phyloP scores from a whole-genome alignment of 1,139 yeast genomes.

The Sugiyamaella novakii region DNA sequence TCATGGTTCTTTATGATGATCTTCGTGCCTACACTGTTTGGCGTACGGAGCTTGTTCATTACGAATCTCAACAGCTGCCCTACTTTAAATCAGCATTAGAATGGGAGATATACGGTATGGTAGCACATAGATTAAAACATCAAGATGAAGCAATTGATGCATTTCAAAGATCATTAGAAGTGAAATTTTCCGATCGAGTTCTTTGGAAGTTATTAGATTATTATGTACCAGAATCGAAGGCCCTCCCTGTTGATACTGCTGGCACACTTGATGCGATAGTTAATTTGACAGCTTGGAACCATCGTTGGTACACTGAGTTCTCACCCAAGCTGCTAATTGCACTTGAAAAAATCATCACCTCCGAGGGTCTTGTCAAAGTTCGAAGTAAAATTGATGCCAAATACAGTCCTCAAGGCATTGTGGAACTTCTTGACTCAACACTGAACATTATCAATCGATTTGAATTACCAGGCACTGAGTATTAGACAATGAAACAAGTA shows the following conservation, averaged over 20 bases:
- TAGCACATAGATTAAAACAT: slow-evolving; percentile 78
- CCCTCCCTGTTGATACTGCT: slow-evolving; percentile 34
- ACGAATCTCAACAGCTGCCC: slow-evolving; percentile 71
- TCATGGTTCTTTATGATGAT: slow-evolving; percentile 86
- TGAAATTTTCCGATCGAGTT: slow-evolving; percentile 81
- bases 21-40: slow-evolving; percentile 81
- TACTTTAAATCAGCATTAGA: slow-evolving; percentile 81
- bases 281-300: slow-evolving; percentile 88
- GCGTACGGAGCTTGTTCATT: slow-evolving; percentile 89
- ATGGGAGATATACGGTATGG: slow-evolving; percentile 89
- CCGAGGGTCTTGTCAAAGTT: slow-evolving; percentile 77
- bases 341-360: slow-evolving; percentile 63
- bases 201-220: slow-evolving; percentile 72
- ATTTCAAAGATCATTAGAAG: slow-evolving; percentile 67
- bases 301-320: slow-evolving; percentile 94
- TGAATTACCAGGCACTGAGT: slow-evolving; percentile 44
- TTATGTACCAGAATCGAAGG: slow-evolving; percentile 45
- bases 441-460: slow-evolving; percentile 55
- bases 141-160: slow-evolving; percentile 81
- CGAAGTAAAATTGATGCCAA: slow-evolving; percentile 75
- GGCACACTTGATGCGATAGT: slow-evolving; percentile 70
- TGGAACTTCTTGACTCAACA: slow-evolving; percentile 58
- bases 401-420: slow-evolving; percentile 66
- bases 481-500: slow-evolving; percentile 20
- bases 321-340: slow-evolving; percentile 64